Evolutionary conservation across 2,329 filamentous ascomycete species (phyloP), one percentile per base, ranked within the genome.

Genomic region (Talaromyces sp.): DNA sequence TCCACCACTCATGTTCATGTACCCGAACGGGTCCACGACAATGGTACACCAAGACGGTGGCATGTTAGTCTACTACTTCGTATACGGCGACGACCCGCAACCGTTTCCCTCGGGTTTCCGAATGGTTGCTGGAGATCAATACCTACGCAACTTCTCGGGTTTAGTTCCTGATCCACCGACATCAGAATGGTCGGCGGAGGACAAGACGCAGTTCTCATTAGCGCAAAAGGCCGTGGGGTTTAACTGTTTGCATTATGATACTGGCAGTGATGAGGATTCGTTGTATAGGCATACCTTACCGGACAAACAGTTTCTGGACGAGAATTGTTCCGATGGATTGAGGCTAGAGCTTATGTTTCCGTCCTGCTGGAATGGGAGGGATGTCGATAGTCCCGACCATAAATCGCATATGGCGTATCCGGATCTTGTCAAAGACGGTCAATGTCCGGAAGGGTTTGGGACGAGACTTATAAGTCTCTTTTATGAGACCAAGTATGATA

Each of bases 41-140:
- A 77, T 91, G 65, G 91, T 96, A 54, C 78, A 84, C 1, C 88
- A 95, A 75, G 85, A 90, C 60, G 92, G 92, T 68, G 92, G 93
- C 68, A 92, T 96, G 86, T 87, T 96, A 74, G 90, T 89, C 88
- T 97, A 98, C 84, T 97, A 97, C 78, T 87, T 96, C 58, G 86
- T 92, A 11, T 88, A 90, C 73, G 84, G 86, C 54, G 84, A 84
- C 8, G 79, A 84, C 53, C 78, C 96, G 65, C 85, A 83, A 29
- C 89, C 91, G 1, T 97, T 96, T 80, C 92, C 92, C 1, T 74
- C 84, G 13, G 85, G 86, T 56, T 96, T 97, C 80, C 84, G 87
- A 67, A 96, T 97, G 91, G 81, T 97, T 70, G 88, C 92, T 56
- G 93, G 93, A 40, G 85, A 89, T 77, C 88, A 84, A 64, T 78